Evolutionary conservation across 208 protist genomes (phyloP).

Genomic region (Acanthamoeba castellanii): DNA sequence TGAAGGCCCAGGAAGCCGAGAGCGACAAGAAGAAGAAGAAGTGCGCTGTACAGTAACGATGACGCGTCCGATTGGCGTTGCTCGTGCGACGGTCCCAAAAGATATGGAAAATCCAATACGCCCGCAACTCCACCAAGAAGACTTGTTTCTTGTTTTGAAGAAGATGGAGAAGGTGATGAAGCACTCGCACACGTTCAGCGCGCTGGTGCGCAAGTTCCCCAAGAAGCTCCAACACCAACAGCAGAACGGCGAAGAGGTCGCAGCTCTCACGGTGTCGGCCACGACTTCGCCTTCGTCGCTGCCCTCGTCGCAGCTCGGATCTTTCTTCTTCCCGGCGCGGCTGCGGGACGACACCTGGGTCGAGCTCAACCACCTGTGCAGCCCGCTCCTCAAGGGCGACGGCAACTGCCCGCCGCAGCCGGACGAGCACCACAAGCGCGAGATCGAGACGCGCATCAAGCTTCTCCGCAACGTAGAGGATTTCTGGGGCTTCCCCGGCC

Average conservation of each 20-base stretch:
- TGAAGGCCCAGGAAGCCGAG: not conserved
- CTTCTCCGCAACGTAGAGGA: not conserved
- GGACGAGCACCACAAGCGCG: not conserved
- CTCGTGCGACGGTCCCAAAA: too few relatives aligned
- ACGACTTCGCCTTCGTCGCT: not conserved
- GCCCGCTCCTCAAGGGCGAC: not conserved
- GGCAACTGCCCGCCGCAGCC: not conserved
- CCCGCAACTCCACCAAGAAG: too few relatives aligned
- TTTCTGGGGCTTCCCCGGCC: conserved; percentile 56
- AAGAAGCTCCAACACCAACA: not conserved
- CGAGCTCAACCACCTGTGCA: conserved; percentile 39
- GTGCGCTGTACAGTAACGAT: not conserved
- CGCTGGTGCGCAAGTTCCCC: conserved; percentile 41
- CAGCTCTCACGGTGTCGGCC: not conserved
- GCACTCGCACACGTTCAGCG: conserved; percentile 24
- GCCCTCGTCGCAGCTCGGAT: conserved; percentile 4
- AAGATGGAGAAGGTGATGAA: conserved; percentile 42
- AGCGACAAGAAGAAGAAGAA: not conserved
- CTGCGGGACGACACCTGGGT: conserved; percentile 62
- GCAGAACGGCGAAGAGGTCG: not conserved
- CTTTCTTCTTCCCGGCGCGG: conserved; percentile 54
- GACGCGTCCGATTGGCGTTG: too few relatives aligned
- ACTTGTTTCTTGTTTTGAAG: not conserved
- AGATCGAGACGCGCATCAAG: conserved; percentile 40
- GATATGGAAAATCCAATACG: too few relatives aligned